These are phyloP conservation scores for Beauveria bassiana DNA, from an alignment of 2,329 filamentous ascomycete species.

Conservation along the genomic window DNA sequence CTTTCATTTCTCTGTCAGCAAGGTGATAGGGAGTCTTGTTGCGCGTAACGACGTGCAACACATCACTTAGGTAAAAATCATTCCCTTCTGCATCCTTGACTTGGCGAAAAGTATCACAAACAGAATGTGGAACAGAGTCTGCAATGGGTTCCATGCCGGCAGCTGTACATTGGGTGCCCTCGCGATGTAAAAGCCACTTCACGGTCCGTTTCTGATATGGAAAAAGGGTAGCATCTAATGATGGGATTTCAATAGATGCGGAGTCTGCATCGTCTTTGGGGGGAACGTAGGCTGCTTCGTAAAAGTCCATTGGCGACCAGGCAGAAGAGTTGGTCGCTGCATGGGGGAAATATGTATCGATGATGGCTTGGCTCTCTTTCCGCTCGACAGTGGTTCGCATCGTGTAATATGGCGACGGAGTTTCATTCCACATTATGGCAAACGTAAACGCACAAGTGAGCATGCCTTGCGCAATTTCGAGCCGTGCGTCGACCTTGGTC, in stretches of 20 bases:
- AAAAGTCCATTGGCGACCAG: constrained; percentile 53
- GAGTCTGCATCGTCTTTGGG: constrained; percentile 31
- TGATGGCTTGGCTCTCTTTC: constrained; percentile 25
- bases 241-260: constrained; percentile 33
- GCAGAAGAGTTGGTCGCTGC: constrained; percentile 13
- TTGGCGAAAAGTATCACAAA: constrained; percentile 24
- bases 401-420: constrained; percentile 22
- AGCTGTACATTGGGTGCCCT: constrained; percentile 47
- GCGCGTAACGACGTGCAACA: constrained; percentile 52
- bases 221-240: constrained; percentile 47
- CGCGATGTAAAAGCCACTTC: constrained; percentile 60
- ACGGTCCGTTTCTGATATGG: constrained; percentile 67
- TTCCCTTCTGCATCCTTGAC: constrained; percentile 26
- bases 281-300: constrained; percentile 60
- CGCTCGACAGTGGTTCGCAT: constrained; percentile 25
- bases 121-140: constrained; percentile 10
- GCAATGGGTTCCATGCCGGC: background rate
- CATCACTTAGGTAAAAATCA: constrained; percentile 49
- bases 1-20: constrained; percentile 35
- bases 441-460: constrained; percentile 21
- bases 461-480: background rate
- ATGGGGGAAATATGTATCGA: constrained; percentile 28
- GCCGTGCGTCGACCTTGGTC: constrained; percentile 22
- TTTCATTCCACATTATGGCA: constrained; percentile 36
- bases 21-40: constrained; percentile 38